These are phyloP conservation scores for Leonotis leonurus DNA, from an alignment of 257 asterid species.

Conservation along the genomic window DNA sequence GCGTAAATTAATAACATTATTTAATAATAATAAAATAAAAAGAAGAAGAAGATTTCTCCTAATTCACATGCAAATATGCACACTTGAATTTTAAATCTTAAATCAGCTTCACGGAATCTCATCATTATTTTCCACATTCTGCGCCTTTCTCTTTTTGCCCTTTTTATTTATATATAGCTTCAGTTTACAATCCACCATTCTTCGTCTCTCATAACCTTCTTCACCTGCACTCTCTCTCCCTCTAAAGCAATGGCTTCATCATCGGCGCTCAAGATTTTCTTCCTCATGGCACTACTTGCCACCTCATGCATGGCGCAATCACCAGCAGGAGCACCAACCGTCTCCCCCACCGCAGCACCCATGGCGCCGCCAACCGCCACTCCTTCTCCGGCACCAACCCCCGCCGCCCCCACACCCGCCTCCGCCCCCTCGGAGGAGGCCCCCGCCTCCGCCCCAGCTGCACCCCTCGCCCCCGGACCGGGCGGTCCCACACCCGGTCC, in stretches of 20 bases:
- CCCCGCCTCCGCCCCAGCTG: slow-evolving; percentile 12
- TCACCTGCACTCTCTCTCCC: not conserved
- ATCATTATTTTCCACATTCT: too few species aligned
- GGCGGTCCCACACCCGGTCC: slow-evolving; percentile 23
- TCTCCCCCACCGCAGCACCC: slow-evolving; percentile 51
- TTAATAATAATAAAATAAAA: not conserved
- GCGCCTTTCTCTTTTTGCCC: slow-evolving; percentile 18
- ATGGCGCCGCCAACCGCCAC: slow-evolving; percentile 36
- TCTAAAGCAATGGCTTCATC: slow-evolving; percentile 35
- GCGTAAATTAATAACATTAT: too few species aligned
- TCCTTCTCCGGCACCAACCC: slow-evolving; percentile 15
- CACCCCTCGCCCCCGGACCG: slow-evolving; percentile 23
- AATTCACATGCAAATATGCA: slow-evolving; percentile 15
- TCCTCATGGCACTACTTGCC: slow-evolving; percentile 41
- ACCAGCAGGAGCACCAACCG: slow-evolving; percentile 44
- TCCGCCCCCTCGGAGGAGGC: too few species aligned
- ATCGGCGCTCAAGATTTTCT: slow-evolving; percentile 27
- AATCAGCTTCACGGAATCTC: slow-evolving; percentile 15
- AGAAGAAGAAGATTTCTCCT: not conserved
- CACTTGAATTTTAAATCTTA: not conserved
- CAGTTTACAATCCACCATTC: slow-evolving; percentile 4
- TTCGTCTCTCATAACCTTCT: slow-evolving; percentile 4
- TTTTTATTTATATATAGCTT: slow-evolving; percentile 16
- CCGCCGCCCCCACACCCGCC: slow-evolving; percentile 25
- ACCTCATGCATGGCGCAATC: slow-evolving; percentile 59